Evolutionary conservation across 1,284 basidiomycete species (phyloP), one percentile per base, ranked within the genome.

Genomic region (Amylostereum areolatum): DNA sequence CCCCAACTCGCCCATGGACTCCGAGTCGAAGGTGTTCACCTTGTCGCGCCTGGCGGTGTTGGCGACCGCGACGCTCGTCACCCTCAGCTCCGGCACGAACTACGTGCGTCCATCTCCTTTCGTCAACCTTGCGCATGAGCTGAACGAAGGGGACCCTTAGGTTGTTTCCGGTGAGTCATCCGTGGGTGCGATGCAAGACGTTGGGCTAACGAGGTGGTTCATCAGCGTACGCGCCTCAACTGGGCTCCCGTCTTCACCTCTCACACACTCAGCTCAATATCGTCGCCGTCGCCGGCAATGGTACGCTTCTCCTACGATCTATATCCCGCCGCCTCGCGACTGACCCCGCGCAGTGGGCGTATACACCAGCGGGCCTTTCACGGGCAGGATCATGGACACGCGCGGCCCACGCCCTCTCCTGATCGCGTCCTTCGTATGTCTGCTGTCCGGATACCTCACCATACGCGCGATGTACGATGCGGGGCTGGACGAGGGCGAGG

Each of bases 151-250:
- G 27, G 30, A 34, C 5, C 7, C 27, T 1, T 47, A 76, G 73
- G 73, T 74, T 18, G 76, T 69, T 54, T 76, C 75, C 62, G 78
- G 79, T 80, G 56, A 59, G 68, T 46, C 31, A 39, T 45, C 40
- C 25, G 10, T 8, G 39, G 39, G 8, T 12, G 10, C 8, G 39
- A 41, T 41, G 18, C 18, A 41, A 24, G 39, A 24, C 11, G 10
- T 24, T 41, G 11, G 39, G 39, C 24, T 10, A 8, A 8, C 18
- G 39, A 9, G 39, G 11, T 10, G 39, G 39, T 11, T 18, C 18
- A 41, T 24, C 8, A 85, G 90, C 86, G 2, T 93, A 92, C 62
- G 82, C 84, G 0, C 89, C 90, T 0, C 89, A 92, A 62, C 72
- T 93, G 3, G 85, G 83, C 2, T 66, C 79, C 11, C 76, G 80